phyloP scores from a whole-genome alignment of 2,329 filamentous ascomycete genomes.

The Claviceps capensis region DNA sequence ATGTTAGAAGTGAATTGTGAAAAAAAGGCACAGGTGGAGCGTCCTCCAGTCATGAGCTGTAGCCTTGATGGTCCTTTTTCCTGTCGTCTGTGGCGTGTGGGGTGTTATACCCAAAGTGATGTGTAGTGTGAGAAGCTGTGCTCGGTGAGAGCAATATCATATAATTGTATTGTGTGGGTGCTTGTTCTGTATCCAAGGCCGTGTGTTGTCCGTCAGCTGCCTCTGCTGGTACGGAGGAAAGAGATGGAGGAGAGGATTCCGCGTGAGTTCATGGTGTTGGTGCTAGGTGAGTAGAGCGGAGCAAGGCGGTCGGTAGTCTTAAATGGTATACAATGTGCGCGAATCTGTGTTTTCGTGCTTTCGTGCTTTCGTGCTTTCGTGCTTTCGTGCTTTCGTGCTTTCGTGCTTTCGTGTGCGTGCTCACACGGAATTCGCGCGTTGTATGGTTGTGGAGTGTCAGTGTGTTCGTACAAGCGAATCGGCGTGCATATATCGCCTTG shows the following conservation, averaged over 20 bases:
- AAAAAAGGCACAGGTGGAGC: too few species aligned
- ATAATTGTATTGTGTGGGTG: neutral
- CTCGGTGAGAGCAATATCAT: neutral
- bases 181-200: conserved; percentile 4
- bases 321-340: neutral
- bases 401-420: neutral
- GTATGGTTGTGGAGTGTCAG: too few species aligned
- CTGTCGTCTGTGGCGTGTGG: neutral
- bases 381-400: neutral
- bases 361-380: neutral
- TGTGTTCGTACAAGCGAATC: too few species aligned
- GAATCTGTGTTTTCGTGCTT: neutral
- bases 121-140: too few species aligned
- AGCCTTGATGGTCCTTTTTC: too few species aligned
- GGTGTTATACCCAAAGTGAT: neutral
- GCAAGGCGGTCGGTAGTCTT: neutral
- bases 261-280: neutral
- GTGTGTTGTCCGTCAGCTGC: neutral
- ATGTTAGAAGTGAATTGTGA: too few species aligned
- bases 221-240: neutral
- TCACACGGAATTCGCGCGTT: too few species aligned
- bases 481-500: neutral
- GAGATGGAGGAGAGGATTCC: neutral
- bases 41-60: too few species aligned
- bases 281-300: neutral